Evolutionary conservation across 2,329 filamentous ascomycete genomes (phyloP).

Genomic region (Epichloe uncinata): DNA sequence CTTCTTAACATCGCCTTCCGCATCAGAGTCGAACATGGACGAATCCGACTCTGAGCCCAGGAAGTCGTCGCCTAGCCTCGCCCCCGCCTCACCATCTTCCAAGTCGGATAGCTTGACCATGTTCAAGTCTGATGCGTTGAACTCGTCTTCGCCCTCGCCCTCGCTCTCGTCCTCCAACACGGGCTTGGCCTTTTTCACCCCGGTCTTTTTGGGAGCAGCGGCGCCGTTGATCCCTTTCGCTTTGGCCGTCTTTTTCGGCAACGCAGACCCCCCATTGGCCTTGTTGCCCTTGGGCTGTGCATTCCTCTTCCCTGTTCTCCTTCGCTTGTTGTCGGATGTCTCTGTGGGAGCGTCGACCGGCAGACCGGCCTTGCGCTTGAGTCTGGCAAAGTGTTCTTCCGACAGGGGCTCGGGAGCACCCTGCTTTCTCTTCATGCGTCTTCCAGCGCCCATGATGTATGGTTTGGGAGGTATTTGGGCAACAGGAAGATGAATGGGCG

Average conservation of each 20-base stretch:
- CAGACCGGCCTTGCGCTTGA: constrained; percentile 74
- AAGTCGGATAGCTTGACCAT: constrained; percentile 26
- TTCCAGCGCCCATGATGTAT: constrained; percentile 67
- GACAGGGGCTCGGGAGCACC: constrained; percentile 72
- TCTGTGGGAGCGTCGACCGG: constrained; percentile 46
- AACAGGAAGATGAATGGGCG: neutral
- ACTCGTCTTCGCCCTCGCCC: constrained; percentile 29
- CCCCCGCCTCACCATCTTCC: constrained; percentile 22
- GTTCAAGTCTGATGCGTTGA: constrained; percentile 34
- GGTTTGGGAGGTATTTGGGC: constrained; percentile 3
- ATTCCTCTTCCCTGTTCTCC: constrained; percentile 12
- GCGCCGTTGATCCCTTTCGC: constrained; percentile 5
- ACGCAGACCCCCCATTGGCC: neutral
- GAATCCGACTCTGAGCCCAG: constrained; percentile 40
- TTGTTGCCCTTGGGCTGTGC: constrained; percentile 12
- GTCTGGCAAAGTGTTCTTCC: constrained; percentile 61
- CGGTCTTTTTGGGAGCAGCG: constrained; percentile 5
- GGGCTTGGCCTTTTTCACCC: constrained; percentile 19
- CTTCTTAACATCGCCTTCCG: constrained; percentile 34
- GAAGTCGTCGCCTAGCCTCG: constrained; percentile 44
- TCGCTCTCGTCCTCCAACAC: constrained; percentile 15
- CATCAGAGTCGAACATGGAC: constrained; percentile 60
- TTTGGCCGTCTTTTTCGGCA: constrained; percentile 16
- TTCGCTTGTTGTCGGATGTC: constrained; percentile 18
- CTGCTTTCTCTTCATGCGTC: constrained; percentile 85